These are phyloP conservation scores for Fusarium fracticaudum DNA, from an alignment of 2,329 filamentous ascomycete species.

Conservation along the genomic window DNA sequence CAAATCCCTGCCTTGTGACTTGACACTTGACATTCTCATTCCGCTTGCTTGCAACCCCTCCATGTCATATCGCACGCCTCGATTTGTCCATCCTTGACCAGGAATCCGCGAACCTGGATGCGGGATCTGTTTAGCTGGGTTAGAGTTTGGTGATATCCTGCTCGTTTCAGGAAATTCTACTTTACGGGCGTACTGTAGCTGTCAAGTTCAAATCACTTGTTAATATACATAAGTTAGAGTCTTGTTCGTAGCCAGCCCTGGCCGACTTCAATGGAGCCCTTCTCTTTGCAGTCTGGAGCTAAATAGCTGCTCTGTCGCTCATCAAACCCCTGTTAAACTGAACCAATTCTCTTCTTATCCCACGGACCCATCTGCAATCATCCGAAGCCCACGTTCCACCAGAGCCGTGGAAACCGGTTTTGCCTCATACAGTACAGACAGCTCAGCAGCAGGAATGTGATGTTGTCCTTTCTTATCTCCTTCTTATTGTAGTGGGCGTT, in stretches of 20 bases:
- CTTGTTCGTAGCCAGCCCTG: neutral
- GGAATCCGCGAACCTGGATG: conserved; percentile 40
- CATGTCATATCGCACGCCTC: conserved; percentile 13
- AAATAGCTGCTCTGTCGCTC: neutral
- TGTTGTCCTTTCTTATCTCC: neutral
- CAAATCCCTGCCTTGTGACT: conserved; percentile 27
- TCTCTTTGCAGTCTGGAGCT: neutral
- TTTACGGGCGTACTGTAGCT: neutral
- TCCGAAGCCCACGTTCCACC: conserved; percentile 34
- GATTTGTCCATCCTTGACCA: conserved; percentile 10
- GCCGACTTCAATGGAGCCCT: neutral
- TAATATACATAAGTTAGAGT: neutral
- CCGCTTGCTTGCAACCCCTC: conserved; percentile 25
- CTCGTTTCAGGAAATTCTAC: conserved; percentile 5
- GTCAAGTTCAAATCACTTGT: neutral
- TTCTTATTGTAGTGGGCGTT: neutral
- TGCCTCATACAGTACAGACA: conserved; percentile 24
- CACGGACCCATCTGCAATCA: conserved; percentile 36
- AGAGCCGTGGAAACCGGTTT: conserved; percentile 35
- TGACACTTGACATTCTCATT: conserved; percentile 36
- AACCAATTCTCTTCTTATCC: conserved; percentile 21
- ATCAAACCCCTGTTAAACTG: conserved; percentile 5
- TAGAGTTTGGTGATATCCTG: conserved; percentile 3
- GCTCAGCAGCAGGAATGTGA: neutral
- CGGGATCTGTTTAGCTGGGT: conserved; percentile 23